Conservation (phyloP, 768 basidiomycete genomes). For the Trametes elegans region DNA sequence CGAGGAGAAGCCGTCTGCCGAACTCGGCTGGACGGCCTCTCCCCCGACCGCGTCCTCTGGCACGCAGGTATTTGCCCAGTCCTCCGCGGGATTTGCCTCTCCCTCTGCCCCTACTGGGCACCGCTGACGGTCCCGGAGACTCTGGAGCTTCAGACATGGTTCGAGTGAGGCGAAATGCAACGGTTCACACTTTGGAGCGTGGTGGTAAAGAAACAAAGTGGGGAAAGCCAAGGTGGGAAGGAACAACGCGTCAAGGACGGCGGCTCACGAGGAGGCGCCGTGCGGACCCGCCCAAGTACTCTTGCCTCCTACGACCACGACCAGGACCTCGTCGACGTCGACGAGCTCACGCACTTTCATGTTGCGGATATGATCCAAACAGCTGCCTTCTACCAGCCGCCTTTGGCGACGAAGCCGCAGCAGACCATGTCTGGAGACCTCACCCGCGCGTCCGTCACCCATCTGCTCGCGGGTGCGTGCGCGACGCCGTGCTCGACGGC, state of each 20-base stretch:
- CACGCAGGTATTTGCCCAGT: conserved; percentile 71
- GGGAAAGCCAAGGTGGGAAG: not conserved
- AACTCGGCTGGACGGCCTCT: conserved; percentile 67
- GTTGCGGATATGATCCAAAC: conserved; percentile 29
- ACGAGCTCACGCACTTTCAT: conserved; percentile 8
- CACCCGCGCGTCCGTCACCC: conserved; percentile 60
- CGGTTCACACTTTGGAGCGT: not conserved
- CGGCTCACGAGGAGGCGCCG: no score
- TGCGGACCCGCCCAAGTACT: no score
- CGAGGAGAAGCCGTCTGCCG: conserved; percentile 54
- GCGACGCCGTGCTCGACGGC: conserved; percentile 75
- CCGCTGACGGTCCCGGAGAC: not conserved
- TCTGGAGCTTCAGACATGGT: not conserved
- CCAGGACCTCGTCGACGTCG: conserved; percentile 12
- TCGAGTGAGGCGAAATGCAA: not conserved
- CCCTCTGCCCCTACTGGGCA: conserved; percentile 14
- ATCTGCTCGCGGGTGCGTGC: conserved; percentile 64
- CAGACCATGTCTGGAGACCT: conserved; percentile 39
- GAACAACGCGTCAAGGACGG: no score
- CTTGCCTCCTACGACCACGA: not conserved
- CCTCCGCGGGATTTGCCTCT: conserved; percentile 61
- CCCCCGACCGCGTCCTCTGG: conserved; percentile 61
- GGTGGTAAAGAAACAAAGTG: not conserved
- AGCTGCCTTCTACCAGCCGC: conserved; percentile 33
- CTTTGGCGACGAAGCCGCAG: conserved; percentile 25